Base-by-base conservation (phyloP, 495 filamentous ascomycete genomes). In the Entonaema liquescens region DNA sequence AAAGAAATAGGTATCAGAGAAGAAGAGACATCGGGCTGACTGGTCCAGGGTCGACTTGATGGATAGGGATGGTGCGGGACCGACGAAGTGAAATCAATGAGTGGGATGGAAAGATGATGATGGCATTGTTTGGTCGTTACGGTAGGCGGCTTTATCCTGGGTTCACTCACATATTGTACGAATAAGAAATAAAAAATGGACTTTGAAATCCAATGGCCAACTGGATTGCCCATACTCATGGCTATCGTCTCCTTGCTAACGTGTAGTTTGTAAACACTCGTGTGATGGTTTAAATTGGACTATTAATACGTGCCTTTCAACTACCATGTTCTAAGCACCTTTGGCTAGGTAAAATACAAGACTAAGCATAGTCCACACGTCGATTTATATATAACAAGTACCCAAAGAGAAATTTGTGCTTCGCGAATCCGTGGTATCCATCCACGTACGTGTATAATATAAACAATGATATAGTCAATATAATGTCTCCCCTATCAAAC, bases 361-460 rank as follows among this genome's bases (percentile, higher is more conserved):
- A 56, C 60, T 52, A 38, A 40, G 13, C 54, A 47, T n/a, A 3
- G 67, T 5, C 61, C 67, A 19, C n/a, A 49, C 56, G 33, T 44
- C 15, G 26, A 52, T 59, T 29, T 62, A 29, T 70, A 62, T 62
- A 29, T 70, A 62, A 61, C 67, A 64, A 66, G 29, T 66, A 71
- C 44, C 50, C 56, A 71, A 71, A 61, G 59, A 67, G 42, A 66
- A 65, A 49, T 40, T 17, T 28, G 25, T n/a, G 23, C 3, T 31
- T 26, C n/a, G 12, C 3, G 21, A 56, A 50, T 66, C 55, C 56
- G 62, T 50, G 58, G 68, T 28, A 19, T 26, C 28, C 17, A 17
- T 54, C 65, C 65, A 52, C 59, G 23, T 56, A 53, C 17, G 26
- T 62, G 56, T 67, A 62, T 61, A 62, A 50, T 71, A 74, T 70